These are phyloP conservation scores for Aureobasidium sp. DNA, from an alignment of 2,329 filamentous ascomycete genomes.

Conservation along the genomic window DNA sequence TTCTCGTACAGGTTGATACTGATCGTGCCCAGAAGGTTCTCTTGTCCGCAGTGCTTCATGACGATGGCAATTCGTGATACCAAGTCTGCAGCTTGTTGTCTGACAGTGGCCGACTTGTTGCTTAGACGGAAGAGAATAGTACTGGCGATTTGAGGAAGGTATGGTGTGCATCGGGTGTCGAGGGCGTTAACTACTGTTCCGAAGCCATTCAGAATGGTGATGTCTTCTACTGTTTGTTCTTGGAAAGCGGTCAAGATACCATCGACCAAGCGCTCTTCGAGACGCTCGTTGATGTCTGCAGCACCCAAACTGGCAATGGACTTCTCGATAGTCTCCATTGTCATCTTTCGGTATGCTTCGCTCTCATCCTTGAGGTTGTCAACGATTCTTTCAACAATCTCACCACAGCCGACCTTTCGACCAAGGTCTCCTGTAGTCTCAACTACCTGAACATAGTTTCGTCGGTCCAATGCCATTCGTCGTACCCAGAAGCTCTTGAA, in stretches of 20 bases:
- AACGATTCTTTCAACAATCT: conserved; percentile 89
- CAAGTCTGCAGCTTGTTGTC: conserved; percentile 92
- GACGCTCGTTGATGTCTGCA: conserved; percentile 82
- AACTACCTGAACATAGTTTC: conserved; percentile 95
- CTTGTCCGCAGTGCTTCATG: conserved; percentile 97
- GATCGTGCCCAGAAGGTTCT: conserved; percentile 90
- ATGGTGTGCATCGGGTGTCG: conserved; percentile 88
- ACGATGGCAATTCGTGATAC: conserved; percentile 97
- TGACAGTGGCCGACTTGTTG: conserved; percentile 94
- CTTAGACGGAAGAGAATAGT: conserved; percentile 95
- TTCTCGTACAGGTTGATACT: conserved; percentile 96
- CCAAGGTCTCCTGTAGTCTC: conserved; percentile 96
- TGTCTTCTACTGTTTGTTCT: conserved; percentile 93
- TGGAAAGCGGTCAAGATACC: conserved; percentile 95
- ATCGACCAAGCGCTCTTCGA: conserved; percentile 91
- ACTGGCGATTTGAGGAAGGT: conserved; percentile 91
- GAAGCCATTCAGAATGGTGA: conserved; percentile 94
- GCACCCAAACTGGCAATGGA: conserved; percentile 87
- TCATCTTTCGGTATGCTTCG: conserved; percentile 98
- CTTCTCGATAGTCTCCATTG: conserved; percentile 95
- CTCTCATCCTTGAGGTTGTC: conserved; percentile 97
- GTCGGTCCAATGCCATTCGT: conserved; percentile 92
- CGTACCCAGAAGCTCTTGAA: conserved; percentile 99
- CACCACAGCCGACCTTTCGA: conserved; percentile 93
- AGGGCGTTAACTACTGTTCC: conserved; percentile 95